Percentiles rank a stretch among this genome's conserved stretches.
phyloP scores from a whole-genome alignment of 371 early-diverging fungal species.

The Scutellospora calospora region DNA sequence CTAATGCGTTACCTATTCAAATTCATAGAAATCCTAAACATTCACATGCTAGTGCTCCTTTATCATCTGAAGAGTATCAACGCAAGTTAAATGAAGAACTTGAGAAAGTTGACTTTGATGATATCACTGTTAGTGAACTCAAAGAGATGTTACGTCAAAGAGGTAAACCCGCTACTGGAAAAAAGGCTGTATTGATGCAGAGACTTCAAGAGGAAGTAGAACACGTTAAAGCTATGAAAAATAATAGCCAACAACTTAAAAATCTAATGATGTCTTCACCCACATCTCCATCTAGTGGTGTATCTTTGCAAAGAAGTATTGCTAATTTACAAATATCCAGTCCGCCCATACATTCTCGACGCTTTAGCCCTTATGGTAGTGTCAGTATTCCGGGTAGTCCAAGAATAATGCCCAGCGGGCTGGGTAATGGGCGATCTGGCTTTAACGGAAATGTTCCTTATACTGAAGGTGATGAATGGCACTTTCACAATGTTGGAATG shows the following conservation, averaged over 20 bases:
- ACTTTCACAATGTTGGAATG: constrained; percentile 33
- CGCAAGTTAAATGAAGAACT: constrained; percentile 70
- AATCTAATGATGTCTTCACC: constrained; percentile 28
- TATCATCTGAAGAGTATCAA: constrained; percentile 61
- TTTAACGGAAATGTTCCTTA: constrained; percentile 21
- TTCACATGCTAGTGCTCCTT: constrained; percentile 48
- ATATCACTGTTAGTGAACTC: constrained; percentile 79
- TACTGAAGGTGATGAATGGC: constrained; percentile 37
- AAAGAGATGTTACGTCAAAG: constrained; percentile 79
- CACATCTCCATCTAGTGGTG: constrained; percentile 37
- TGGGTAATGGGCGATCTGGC: constrained; percentile 20
- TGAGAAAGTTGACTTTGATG: constrained; percentile 73
- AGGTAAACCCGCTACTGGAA: constrained; percentile 76
- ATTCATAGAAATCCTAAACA: constrained; percentile 50
- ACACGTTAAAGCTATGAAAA: constrained; percentile 52
- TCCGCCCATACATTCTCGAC: constrained; percentile 38
- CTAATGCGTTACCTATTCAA: constrained; percentile 52
- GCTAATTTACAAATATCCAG: constrained; percentile 43
- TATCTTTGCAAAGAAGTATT: constrained; percentile 39
- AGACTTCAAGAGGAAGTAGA: constrained; percentile 65
- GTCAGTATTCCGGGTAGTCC: constrained; percentile 44
- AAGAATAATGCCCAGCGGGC: constrained; percentile 30
- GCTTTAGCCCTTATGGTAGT: constrained; percentile 42
- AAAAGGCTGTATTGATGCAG: constrained; percentile 72
- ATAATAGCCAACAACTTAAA: constrained; percentile 26